Percentiles rank a stretch among this genome's conserved stretches.
Conservation (phyloP, 2,329 filamentous ascomycete genomes). For the Chalaropsis ovoidea region DNA sequence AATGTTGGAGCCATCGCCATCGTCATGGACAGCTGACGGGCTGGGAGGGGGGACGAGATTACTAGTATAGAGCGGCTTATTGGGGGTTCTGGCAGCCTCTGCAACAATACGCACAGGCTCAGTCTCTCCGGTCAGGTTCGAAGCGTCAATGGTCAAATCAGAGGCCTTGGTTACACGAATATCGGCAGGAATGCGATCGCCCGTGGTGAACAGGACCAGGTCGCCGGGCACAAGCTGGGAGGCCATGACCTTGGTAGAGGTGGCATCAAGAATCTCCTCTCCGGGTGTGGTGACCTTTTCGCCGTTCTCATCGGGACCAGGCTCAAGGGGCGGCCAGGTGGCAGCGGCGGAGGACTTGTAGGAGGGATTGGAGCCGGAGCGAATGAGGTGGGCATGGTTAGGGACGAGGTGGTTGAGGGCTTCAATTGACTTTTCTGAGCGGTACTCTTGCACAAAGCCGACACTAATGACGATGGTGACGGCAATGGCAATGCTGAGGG, state of each 20-base stretch:
- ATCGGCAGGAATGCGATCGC: slow-evolving; percentile 91
- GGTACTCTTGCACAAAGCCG: slow-evolving; percentile 93
- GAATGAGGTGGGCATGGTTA: slow-evolving; percentile 89
- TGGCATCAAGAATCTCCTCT: slow-evolving; percentile 55
- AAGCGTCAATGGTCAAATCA: slow-evolving; percentile 89
- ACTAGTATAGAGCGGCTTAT: neutral
- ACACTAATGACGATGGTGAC: slow-evolving; percentile 96
- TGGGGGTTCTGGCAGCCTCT: slow-evolving; percentile 41
- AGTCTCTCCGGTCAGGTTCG: slow-evolving; percentile 93
- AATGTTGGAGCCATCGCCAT: slow-evolving; percentile 72
- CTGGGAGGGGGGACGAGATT: slow-evolving; percentile 24
- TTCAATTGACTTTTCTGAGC: slow-evolving; percentile 94
- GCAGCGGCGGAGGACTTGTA: slow-evolving; percentile 33
- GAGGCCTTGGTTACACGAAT: slow-evolving; percentile 84
- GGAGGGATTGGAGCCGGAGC: slow-evolving; percentile 38
- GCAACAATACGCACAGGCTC: slow-evolving; percentile 75
- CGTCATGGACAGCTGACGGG: slow-evolving; percentile 30
- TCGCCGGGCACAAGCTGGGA: slow-evolving; percentile 83
- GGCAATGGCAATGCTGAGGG: slow-evolving; percentile 86
- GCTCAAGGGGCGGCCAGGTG: slow-evolving; percentile 40
- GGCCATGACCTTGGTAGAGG: slow-evolving; percentile 77
- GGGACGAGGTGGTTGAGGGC: slow-evolving; percentile 88
- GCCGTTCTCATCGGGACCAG: slow-evolving; percentile 32
- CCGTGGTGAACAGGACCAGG: slow-evolving; percentile 85
- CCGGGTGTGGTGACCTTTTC: slow-evolving; percentile 49